Conservation (phyloP, 225 moss, liverwort and hornwort genomes). For the Takakia lepidozioides region DNA sequence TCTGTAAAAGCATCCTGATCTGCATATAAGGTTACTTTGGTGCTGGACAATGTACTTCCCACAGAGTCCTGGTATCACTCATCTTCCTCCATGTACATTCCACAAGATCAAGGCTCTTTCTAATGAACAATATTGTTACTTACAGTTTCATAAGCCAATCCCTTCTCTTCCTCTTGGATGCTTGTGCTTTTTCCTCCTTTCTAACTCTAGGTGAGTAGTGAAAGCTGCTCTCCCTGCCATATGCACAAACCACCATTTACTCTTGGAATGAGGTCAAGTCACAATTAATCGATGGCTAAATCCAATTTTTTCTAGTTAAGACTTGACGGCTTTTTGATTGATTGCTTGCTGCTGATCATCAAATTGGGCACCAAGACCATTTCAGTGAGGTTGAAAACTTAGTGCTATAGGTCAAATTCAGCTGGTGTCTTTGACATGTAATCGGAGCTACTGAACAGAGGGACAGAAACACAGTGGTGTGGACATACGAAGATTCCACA, state of each 20-base stretch:
- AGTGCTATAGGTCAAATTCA: neutral
- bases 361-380: neutral
- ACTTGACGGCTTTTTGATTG: too few relatives aligned
- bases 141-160: slow-evolving; percentile 38
- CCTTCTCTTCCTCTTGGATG: slow-evolving; percentile 21
- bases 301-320: neutral
- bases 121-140: slow-evolving; percentile 1
- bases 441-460: neutral
- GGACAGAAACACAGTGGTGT: slow-evolving; percentile 9
- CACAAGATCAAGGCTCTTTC: too few relatives aligned
- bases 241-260: neutral
- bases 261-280: neutral
- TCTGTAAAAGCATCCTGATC: neutral
- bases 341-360: too few relatives aligned
- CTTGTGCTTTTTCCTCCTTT: slow-evolving; percentile 15
- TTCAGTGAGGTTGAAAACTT: neutral
- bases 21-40: too few relatives aligned
- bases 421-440: neutral
- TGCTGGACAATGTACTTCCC: too few relatives aligned
- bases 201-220: slow-evolving; percentile 21
- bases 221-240: slow-evolving; percentile 7
- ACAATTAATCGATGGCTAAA: neutral
- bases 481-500: slow-evolving; percentile 9
- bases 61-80: too few relatives aligned
- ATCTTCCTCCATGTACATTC: too few relatives aligned